Percentiles rank a stretch among this genome's conserved stretches.
These are phyloP conservation scores for Daldinia concentrica DNA, from an alignment of 495 filamentous ascomycete species.

Conservation along the genomic window DNA sequence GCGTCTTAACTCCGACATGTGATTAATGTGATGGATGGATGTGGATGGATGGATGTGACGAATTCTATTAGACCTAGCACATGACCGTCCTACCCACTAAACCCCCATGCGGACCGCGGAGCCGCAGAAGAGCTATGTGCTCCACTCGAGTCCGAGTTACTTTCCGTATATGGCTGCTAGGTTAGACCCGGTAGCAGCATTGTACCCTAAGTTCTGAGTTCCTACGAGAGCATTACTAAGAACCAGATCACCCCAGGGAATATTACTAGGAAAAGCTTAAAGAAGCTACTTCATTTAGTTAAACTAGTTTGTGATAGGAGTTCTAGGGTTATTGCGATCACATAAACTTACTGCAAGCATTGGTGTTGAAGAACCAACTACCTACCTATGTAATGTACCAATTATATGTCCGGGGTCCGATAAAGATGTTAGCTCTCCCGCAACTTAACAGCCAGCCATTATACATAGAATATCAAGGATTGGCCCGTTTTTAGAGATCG, in stretches of 20 bases:
- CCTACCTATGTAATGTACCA: too few species aligned
- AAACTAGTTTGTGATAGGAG: not conserved
- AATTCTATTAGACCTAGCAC: conserved; percentile 22
- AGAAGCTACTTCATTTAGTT: not conserved
- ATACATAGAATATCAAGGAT: conserved; percentile 28
- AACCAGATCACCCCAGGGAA: not conserved
- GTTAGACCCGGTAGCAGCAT: not conserved
- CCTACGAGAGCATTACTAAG: not conserved
- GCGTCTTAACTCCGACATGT: conserved; percentile 33
- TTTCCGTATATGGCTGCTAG: conserved; percentile 26
- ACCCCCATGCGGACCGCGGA: conserved; percentile 33
- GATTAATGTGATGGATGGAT: conserved; percentile 27
- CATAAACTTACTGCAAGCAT: not conserved
- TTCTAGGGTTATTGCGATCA: not conserved
- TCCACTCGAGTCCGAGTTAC: conserved; percentile 25
- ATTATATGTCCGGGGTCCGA: not conserved
- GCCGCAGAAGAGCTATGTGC: conserved; percentile 22
- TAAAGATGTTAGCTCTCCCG: not conserved
- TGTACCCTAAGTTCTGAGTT: not conserved
- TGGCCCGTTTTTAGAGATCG: conserved; percentile 25
- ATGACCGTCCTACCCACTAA: conserved; percentile 29
- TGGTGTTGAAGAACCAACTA: not conserved
- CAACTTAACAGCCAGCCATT: conserved; percentile 15
- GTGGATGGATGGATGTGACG: conserved; percentile 33
- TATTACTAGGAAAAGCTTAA: not conserved